Base-by-base conservation (phyloP, 2,329 filamentous ascomycete species). In the Fusarium concolor region DNA sequence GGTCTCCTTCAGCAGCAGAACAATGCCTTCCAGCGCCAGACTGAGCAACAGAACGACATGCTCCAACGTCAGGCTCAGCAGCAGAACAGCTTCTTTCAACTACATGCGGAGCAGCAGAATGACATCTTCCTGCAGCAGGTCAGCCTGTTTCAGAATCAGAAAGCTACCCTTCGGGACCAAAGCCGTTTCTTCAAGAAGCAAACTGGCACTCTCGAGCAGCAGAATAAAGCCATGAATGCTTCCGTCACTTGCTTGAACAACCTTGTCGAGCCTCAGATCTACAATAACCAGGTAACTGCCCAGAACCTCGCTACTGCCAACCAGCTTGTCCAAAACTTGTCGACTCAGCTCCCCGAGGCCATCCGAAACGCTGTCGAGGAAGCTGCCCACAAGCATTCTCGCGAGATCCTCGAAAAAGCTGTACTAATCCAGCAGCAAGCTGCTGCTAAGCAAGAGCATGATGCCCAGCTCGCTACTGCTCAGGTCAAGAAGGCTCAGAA, bases 331-430 rank as follows among this genome's bases (percentile, higher is more conserved):
- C 68, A 53, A 12, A 65, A 73, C 3, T 65, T 78, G n/a, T 74
- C 74, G 5, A 61, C 56, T 18, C 74, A 75, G 10, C 62, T 78
- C 10, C 75, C 76, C 4, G 22, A 43, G 4, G 68, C 67, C 28
- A 64, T 77, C 54, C 65, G 70, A 14, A 64, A 75, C n/a, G 70
- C 71, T 6, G 69, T 78, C 10, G 28, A 70, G 18, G 56, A 67
- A 9, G 67, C 73, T 8, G 60, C 76, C 15, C 61, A 76, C 8
- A 56, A 54, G 39, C 54, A 56, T 14, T 38, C 47, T 22, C 46
- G 29, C 10, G 46, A 54, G 46, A 26, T 56, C 17, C 45, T 76
- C 12, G 54, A 57, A 8, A 59, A 71, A 2, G 44, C 67, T 73
- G 10, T 51, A 71, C 37, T 39, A 62, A 24, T 70, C 62, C 75